Base-by-base conservation (phyloP, 805 yeast species). In the Sungouiozyma ichnusensis region DNA sequence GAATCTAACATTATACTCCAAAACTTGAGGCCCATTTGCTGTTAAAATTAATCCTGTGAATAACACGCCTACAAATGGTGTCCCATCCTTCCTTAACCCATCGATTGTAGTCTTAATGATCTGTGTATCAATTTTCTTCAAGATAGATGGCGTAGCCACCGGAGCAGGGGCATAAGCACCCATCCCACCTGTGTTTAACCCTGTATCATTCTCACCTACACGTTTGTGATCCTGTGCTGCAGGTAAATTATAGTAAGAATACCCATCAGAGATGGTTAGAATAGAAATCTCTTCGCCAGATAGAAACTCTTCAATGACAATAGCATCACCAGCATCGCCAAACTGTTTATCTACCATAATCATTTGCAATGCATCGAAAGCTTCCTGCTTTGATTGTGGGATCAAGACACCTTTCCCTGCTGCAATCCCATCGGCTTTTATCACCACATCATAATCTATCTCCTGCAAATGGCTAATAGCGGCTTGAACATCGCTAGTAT, bases 121-220 rank as follows among this genome's bases (percentile, higher is more conserved):
- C n/a, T 73, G 69, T 38, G 70, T 67, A 57, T 87, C 78, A 58
- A 92, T 87, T 63, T 78, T 71, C 47, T 72, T 67, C 54, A 88
- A 64, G 32, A 92, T 61, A 18, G 73, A 71, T 2, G 85, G 79
- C 16, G 97, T 85, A 16, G 94, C 97, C 48, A 86, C 72, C 43
- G 98, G 98, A 9, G 97, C 94, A 27, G 99, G 99, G 6, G 97
- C 92, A 58, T 92, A 92, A 6, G 97, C 95, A 49, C 99, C 99
- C 99, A 92, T 92, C 49, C 99, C 99, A 52, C 99, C 99, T 33
- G 99, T 92, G 68, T 92, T 92, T 48, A 90, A 73, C 19, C 99
- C 99, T 33, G 78, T 69, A 63, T 92, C 99, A 46, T 88, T 88
- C 56, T 94, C 85, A 43, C 94, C 94, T 52, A 83, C 74, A 63